Percentiles rank a stretch among this genome's conserved stretches.
Conservation (phyloP, 306 rosid genomes). For the Abrus pulchellus region DNA sequence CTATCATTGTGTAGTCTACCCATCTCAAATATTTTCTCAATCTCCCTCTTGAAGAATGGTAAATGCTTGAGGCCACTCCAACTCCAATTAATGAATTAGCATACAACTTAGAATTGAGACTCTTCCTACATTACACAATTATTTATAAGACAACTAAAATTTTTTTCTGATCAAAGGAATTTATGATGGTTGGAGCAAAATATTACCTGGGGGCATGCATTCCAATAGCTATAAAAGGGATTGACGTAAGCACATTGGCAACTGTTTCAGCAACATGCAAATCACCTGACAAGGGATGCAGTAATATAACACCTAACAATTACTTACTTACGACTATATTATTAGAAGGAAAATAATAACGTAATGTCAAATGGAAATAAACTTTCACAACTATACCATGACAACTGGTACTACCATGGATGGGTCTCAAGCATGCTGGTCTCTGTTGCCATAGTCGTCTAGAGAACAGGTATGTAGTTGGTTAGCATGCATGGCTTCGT, state of each 20-base stretch:
- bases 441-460: conserved; percentile 86
- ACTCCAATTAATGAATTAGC: conserved; percentile 98
- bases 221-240: conserved; percentile 92
- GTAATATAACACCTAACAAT: conserved; percentile 31
- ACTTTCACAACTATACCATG: conserved; percentile 64
- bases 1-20: conserved; percentile 97
- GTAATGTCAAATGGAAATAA: conserved; percentile 32
- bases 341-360: conserved; percentile 21
- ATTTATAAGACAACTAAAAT: conserved; percentile 37
- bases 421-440: conserved; percentile 85
- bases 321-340: conserved; percentile 13
- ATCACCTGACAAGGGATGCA: conserved; percentile 70
- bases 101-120: conserved; percentile 74
- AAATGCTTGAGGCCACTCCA: conserved; percentile 94
- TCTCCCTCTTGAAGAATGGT: conserved; percentile 86
- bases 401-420: conserved; percentile 59
- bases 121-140: conserved; percentile 70
- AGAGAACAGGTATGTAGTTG: conserved; percentile 49
- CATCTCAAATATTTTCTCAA: conserved; percentile 83
- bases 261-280: conserved; percentile 69
- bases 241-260: conserved; percentile 90
- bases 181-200: conserved; percentile 42
- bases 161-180: conserved; percentile 23
- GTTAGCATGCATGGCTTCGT: conserved; percentile 34
- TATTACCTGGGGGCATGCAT: conserved; percentile 82